These are phyloP conservation scores for Calocybe indica DNA, from an alignment of 768 basidiomycete species.

Conservation along the genomic window DNA sequence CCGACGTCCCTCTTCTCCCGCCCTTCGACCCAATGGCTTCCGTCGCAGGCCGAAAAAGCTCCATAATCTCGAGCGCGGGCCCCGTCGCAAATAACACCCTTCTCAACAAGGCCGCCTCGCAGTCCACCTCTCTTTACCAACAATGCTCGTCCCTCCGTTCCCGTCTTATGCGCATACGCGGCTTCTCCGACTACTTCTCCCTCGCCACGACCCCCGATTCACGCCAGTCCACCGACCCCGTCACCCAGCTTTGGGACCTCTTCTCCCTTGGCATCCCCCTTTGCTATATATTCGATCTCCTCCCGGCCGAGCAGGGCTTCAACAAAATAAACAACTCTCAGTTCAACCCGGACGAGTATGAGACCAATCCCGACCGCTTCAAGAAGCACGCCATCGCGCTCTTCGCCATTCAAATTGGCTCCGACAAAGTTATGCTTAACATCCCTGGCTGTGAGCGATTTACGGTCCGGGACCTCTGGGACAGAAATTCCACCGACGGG, in stretches of 20 bases:
- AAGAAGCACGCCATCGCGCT: constrained; percentile 89
- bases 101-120: constrained; percentile 87
- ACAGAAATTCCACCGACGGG: constrained; percentile 87
- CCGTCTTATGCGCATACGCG: constrained; percentile 72
- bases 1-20: constrained; percentile 14
- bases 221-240: constrained; percentile 83
- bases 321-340: constrained; percentile 56
- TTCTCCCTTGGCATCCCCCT: constrained; percentile 91
- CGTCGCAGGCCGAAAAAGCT: constrained; percentile 74
- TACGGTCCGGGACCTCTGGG: constrained; percentile 87
- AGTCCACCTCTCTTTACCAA: constrained; percentile 86
- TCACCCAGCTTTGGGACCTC: constrained; percentile 91
- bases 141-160: constrained; percentile 78
- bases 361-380: constrained; percentile 69
- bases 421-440: constrained; percentile 50
- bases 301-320: constrained; percentile 60
- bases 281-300: constrained; percentile 93
- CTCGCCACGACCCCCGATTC: constrained; percentile 52
- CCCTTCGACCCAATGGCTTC: constrained; percentile 37
- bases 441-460: constrained; percentile 76
- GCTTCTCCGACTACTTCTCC: constrained; percentile 66
- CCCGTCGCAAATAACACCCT: constrained; percentile 78
- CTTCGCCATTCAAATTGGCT: constrained; percentile 85
- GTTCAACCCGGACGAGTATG: constrained; percentile 60
- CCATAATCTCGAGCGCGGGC: constrained; percentile 57